These are phyloP conservation scores for Leccinum boreale DNA, from an alignment of 768 basidiomycete genomes.

Conservation along the genomic window DNA sequence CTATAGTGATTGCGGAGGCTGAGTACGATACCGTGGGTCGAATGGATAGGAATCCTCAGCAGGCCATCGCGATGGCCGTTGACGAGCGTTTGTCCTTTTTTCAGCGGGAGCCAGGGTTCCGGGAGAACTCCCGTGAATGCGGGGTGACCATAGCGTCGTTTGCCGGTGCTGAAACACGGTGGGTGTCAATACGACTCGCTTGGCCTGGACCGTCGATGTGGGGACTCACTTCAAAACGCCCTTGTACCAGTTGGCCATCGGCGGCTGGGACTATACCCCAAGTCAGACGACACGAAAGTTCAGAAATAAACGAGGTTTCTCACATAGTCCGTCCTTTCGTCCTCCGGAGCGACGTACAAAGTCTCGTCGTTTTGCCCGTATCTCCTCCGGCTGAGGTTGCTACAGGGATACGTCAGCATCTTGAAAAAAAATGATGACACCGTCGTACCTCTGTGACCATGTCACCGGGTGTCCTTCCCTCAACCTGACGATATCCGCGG, in stretches of 20 bases:
- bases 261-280: constrained; percentile 77
- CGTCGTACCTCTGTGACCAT: constrained; percentile 74
- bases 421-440: neutral
- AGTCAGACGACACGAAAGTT: constrained; percentile 1
- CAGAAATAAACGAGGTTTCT: constrained; percentile 15
- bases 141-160: constrained; percentile 91
- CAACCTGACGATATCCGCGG: constrained; percentile 71
- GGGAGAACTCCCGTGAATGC: constrained; percentile 92
- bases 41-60: constrained; percentile 37
- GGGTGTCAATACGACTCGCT: constrained; percentile 2
- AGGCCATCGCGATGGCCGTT: constrained; percentile 43
- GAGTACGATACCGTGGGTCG: constrained; percentile 70
- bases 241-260: constrained; percentile 92
- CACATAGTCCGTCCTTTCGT: constrained; percentile 88
- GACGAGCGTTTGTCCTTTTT: constrained; percentile 73
- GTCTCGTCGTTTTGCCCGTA: constrained; percentile 95
- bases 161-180: constrained; percentile 66
- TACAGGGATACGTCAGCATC: constrained; percentile 25
- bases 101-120: constrained; percentile 90
- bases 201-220: neutral
- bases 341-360: constrained; percentile 92
- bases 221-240: constrained; percentile 81
- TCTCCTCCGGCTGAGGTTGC: constrained; percentile 79
- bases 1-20: constrained; percentile 75
- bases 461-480: constrained; percentile 84